Evolutionary conservation across 208 protist genomes (phyloP).

Genomic region (Trichomonas tenax): DNA sequence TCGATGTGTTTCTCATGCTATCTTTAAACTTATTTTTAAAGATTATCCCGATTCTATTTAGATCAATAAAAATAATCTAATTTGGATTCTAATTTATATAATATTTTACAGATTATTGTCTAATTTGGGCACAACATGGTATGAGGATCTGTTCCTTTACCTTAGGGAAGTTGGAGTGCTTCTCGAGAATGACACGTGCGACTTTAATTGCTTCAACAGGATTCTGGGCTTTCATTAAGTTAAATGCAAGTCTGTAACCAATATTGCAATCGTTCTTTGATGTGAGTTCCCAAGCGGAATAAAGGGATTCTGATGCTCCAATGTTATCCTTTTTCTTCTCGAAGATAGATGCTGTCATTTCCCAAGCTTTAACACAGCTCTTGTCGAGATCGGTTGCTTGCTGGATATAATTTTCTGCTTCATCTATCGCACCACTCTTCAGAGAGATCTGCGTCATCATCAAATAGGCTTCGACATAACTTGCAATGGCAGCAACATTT

Average conservation of each 20-base stretch:
- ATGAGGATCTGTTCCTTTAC: background rate
- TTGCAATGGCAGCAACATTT: background rate
- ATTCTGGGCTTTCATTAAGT: background rate
- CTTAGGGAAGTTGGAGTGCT: background rate
- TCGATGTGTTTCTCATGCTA: too few species aligned
- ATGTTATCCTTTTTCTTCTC: conserved; percentile 3
- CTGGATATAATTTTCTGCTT: background rate
- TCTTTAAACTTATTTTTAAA: too few species aligned
- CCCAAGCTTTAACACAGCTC: background rate
- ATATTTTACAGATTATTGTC: background rate
- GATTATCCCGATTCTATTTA: too few species aligned
- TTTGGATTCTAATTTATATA: too few species aligned
- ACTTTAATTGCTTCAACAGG: conserved; percentile 10
- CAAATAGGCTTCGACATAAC: background rate
- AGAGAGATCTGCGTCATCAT: conserved; percentile 13
- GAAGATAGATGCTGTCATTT: background rate
- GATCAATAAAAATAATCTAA: too few species aligned
- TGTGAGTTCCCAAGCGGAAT: background rate
- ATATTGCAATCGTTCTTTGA: background rate
- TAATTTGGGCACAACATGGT: background rate
- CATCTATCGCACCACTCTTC: background rate
- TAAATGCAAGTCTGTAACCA: background rate
- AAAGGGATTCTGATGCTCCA: background rate
- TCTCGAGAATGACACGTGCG: background rate
- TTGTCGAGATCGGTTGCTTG: background rate